These are phyloP conservation scores for Graphiopsis chlorocephala DNA, from an alignment of 2,329 filamentous ascomycete genomes.

Conservation along the genomic window DNA sequence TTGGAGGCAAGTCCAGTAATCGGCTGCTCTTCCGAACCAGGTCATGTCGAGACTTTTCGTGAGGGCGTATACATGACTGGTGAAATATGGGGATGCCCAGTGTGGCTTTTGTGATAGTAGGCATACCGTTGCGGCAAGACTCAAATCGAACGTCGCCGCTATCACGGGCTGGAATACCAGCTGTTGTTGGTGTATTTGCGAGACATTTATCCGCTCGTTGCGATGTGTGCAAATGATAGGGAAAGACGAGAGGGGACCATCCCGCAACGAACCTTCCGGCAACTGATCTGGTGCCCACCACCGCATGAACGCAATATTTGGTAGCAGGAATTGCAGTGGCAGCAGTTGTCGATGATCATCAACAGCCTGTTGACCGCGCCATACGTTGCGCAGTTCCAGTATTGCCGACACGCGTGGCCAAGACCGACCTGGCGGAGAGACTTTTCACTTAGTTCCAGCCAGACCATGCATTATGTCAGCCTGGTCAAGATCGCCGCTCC, in stretches of 20 bases:
- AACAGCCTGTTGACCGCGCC: not conserved
- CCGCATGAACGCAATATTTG: not conserved
- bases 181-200: not conserved
- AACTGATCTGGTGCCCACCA: not conserved
- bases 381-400: not conserved
- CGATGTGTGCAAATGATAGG: not conserved
- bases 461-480: not conserved
- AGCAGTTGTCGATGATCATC: not conserved
- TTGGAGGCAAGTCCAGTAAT: not conserved
- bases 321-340: not conserved
- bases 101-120: not conserved
- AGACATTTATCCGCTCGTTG: not conserved
- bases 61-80: not conserved
- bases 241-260: not conserved
- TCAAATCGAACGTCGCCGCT: not conserved
- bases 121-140: not conserved
- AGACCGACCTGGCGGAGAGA: accelerated
- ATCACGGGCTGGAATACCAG: not conserved
- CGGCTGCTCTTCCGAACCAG: not conserved
- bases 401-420: not conserved
- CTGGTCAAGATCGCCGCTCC: not conserved
- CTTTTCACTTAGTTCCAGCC: not conserved
- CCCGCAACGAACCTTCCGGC: not conserved
- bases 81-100: not conserved
- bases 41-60: not conserved